Evolutionary conservation across 2,329 filamentous ascomycete genomes (phyloP).

Genomic region (Fusarium hostae): DNA sequence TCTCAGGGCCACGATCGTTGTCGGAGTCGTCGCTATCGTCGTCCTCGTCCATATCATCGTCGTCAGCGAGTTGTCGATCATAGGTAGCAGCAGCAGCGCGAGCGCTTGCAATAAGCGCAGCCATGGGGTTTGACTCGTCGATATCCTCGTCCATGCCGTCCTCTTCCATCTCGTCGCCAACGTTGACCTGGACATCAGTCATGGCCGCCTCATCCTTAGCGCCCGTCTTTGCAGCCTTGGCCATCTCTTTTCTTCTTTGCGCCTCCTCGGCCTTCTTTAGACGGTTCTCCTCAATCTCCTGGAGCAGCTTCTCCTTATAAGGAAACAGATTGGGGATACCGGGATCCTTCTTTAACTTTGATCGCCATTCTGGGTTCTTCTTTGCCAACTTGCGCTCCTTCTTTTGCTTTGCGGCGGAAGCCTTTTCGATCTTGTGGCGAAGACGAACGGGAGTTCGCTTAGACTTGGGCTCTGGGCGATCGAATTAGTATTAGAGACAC

Average conservation of each 20-base stretch:
- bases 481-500: background rate
- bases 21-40: conserved; percentile 56
- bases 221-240: conserved; percentile 72
- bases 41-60: conserved; percentile 66
- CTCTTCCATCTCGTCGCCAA: conserved; percentile 61
- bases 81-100: conserved; percentile 81
- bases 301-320: conserved; percentile 94
- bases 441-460: conserved; percentile 92
- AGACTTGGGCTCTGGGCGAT: conserved; percentile 82
- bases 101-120: conserved; percentile 87
- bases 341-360: conserved; percentile 95
- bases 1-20: conserved; percentile 66
- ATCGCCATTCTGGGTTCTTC: conserved; percentile 97
- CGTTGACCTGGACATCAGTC: conserved; percentile 59
- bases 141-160: conserved; percentile 66
- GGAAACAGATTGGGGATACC: conserved; percentile 98
- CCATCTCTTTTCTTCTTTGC: conserved; percentile 75
- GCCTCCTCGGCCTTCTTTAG: conserved; percentile 83
- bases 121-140: conserved; percentile 86
- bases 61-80: conserved; percentile 71
- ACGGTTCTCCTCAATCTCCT: conserved; percentile 92
- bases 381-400: conserved; percentile 91
- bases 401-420: conserved; percentile 87
- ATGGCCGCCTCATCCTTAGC: conserved; percentile 58
- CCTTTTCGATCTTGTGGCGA: conserved; percentile 96